Evolutionary conservation across 2,329 filamentous ascomycete genomes (phyloP), one percentile per base, ranked within the genome.

Genomic region (Fusarium phyllophilum): DNA sequence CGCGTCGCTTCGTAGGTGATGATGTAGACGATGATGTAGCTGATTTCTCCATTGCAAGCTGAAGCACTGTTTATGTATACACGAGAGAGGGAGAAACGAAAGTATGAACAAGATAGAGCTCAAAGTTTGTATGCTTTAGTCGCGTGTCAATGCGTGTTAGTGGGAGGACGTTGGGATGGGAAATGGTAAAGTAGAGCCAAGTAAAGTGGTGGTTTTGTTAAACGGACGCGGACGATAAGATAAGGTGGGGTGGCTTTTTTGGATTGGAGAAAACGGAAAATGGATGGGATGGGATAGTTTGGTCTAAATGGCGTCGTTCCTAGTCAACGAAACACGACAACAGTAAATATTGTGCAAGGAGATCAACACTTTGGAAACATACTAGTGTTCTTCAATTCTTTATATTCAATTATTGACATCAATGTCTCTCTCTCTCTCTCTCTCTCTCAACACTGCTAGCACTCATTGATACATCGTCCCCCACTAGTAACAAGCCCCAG

Each of bases 1-100:
- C 85, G 84, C 86, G 86, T 84, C 85, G 81, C 78, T 86, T 87
- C 42, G 78, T 71, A 17, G 85, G 85, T 51, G 83, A 83, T 46
- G 82, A 73, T 46, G 76, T 67, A 52, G 66, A 54, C 42, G 67
- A 70, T 62, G 68, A 71, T 56, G 62, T 71, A 36, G 61, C 56
- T 24, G 55, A 66, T 60, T 57, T 56, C 52, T 78, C 76, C 77
- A 79, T 79, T 76, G 64, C 59, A 60, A 63, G 51, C 14, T 26
- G 26, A 39, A 31, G 20, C 22, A 34, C 12, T 51, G 29, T 18
- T 34, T 46, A 65, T 34, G 20, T 65, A 49, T 46, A 52, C 10
- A 41, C 39, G 52, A 36, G 45, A 29, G 22, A 20, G 14, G 8
- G 33, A 34, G 45, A 29, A n/a, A 8, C 14, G 15, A 18, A 39